Evolutionary conservation across 169 alveolate species (phyloP), one percentile per base, ranked within the genome.

Genomic region (Cryptosporidium parvum): DNA sequence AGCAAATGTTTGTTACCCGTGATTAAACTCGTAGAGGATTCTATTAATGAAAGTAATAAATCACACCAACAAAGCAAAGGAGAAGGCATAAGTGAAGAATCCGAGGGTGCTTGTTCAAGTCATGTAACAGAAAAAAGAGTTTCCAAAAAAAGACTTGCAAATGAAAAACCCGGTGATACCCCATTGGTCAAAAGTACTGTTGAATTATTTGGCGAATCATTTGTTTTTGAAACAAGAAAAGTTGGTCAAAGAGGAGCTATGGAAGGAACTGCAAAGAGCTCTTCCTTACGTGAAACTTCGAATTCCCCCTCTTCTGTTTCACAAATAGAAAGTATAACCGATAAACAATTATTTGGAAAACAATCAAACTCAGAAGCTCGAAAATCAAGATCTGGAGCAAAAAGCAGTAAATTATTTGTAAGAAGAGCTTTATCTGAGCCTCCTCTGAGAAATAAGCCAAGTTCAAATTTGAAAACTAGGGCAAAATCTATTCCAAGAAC

Each of bases 371-470:
- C 26, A 0, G 10, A n/a, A 65, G 33, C 21, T 35, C 26, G 72
- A 31, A 65, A 65, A 33, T 65, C 48, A 35, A 65, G 72, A 29
- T 65, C 72, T 21, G 18, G 12, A 7, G 0, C 72, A 65, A 65
- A 10, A 65, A 65, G 6, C 0, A 33, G 9, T 4, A 7, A 0
- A 29, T 7, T 1, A 14, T 0, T 0, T 3, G 12, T n/a, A 29
- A 65, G 23, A 14, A 65, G 51, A 35, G 44, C 72, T 29, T 8
- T 14, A 65, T 65, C 72, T 65, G 23, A 29, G 29, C 18, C 44
- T 35, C 23, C 10, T 65, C 23, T 26, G 9, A 31, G 52, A 33
- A 65, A 26, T 65, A 14, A 4, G n/a, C 5, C 7, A 18, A 23
- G 26, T 5, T 29, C 31, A 16, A 35, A 7, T 5, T 29, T 37